Percentiles rank a stretch among this genome's conserved stretches.
Evolutionary conservation across 352 stramenopile species (phyloP).

Genomic region (Phytophthora citricola): DNA sequence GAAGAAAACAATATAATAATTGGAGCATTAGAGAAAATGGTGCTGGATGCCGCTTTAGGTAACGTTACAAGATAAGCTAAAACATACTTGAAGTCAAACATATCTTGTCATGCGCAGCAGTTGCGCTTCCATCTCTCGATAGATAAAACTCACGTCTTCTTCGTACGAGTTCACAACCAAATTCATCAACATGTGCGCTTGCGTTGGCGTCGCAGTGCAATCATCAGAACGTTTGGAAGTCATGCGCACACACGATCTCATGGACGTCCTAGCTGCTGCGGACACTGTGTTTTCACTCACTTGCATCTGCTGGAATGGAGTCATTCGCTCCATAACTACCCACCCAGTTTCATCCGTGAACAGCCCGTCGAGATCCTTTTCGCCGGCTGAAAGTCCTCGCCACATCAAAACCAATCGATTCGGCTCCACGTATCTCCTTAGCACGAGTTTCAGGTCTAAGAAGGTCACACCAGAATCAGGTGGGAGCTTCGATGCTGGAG

Average conservation of each 20-base stretch:
- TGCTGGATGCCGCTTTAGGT: too few species aligned
- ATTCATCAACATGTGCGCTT: slow-evolving; percentile 25
- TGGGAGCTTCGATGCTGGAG: slow-evolving; percentile 3
- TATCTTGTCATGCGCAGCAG: slow-evolving; percentile 31
- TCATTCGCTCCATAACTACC: slow-evolving; percentile 35
- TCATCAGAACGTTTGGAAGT: slow-evolving; percentile 20
- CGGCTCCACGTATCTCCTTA: slow-evolving; percentile 44
- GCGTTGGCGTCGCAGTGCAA: slow-evolving; percentile 2
- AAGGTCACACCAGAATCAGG: slow-evolving; percentile 9
- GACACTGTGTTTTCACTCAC: not conserved
- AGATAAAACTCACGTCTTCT: slow-evolving; percentile 47
- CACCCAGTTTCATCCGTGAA: slow-evolving; percentile 42
- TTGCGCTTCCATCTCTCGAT: slow-evolving; percentile 45
- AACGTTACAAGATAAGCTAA: not conserved
- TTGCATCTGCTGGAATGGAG: slow-evolving; percentile 5
- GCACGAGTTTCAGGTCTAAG: slow-evolving; percentile 43
- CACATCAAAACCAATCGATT: slow-evolving; percentile 41
- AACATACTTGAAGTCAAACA: slow-evolving; percentile 4
- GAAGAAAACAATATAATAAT: too few species aligned
- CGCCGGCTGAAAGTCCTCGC: slow-evolving; percentile 39
- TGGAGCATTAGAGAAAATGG: too few species aligned
- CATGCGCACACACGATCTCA: slow-evolving; percentile 41
- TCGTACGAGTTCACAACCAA: slow-evolving; percentile 45
- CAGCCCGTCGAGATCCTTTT: slow-evolving; percentile 37
- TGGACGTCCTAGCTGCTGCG: slow-evolving; percentile 22